phyloP scores from a whole-genome alignment of 345 rosid genomes.

The Nasturtium officinale region DNA sequence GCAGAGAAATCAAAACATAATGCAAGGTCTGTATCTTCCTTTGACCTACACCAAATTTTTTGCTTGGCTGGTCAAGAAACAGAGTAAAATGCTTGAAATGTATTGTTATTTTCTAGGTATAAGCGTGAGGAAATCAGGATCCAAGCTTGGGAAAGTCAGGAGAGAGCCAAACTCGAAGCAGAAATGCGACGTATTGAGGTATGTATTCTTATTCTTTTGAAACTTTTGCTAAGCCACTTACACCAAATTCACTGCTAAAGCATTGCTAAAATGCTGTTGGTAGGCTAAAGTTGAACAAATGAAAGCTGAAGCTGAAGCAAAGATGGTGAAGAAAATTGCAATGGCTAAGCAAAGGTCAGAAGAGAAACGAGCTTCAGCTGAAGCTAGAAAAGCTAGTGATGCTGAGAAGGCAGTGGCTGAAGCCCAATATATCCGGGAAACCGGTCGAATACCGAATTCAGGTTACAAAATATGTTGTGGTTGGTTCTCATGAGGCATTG shows the following conservation, averaged over 20 bases:
- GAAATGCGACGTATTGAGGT: constrained; percentile 87
- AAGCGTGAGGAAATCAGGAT: constrained; percentile 91
- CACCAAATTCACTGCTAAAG: background rate
- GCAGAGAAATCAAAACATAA: constrained; percentile 82
- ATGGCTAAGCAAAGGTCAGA: constrained; percentile 75
- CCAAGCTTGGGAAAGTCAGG: constrained; percentile 92
- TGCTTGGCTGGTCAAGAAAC: background rate
- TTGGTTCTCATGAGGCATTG: constrained; percentile 30
- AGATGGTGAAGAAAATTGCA: constrained; percentile 74
- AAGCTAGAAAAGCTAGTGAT: constrained; percentile 56
- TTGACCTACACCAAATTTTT: constrained; percentile 23
- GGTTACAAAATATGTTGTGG: constrained; percentile 58
- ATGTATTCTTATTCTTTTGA: background rate
- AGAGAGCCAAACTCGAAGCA: constrained; percentile 78
- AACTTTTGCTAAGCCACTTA: background rate
- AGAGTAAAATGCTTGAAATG: constrained; percentile 1
- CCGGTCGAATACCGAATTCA: constrained; percentile 65
- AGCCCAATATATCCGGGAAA: constrained; percentile 66
- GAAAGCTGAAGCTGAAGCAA: constrained; percentile 75
- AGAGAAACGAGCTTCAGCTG: constrained; percentile 78
- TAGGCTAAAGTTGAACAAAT: constrained; percentile 88
- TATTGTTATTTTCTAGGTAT: constrained; percentile 51
- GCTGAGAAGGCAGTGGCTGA: constrained; percentile 70
- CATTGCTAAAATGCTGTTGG: constrained; percentile 17
- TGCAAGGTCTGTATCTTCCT: constrained; percentile 62